Percentiles rank a stretch among this genome's conserved stretches.
Evolutionary conservation across 1,284 basidiomycete species (phyloP).

Genomic region (Anthracocystis walkeri): DNA sequence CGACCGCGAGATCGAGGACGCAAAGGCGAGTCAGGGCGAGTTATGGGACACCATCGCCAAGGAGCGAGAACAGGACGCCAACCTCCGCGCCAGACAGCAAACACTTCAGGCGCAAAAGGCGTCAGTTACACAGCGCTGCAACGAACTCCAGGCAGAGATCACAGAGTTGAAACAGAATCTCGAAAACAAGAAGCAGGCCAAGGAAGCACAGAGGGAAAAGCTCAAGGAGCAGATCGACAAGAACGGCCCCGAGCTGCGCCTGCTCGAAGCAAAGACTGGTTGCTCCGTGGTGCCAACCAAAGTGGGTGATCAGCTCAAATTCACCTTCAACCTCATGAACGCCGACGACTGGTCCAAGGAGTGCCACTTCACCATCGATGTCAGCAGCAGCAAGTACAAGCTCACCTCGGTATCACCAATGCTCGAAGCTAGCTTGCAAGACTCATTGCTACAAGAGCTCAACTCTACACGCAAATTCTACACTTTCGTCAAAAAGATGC

Average conservation of each 20-base stretch:
- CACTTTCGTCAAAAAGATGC: slow-evolving; percentile 57
- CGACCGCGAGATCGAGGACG: slow-evolving; percentile 57
- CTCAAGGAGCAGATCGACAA: slow-evolving; percentile 54
- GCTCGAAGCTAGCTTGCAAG: slow-evolving; percentile 34
- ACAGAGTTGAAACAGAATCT: slow-evolving; percentile 51
- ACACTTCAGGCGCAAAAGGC: slow-evolving; percentile 53
- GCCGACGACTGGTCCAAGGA: slow-evolving; percentile 53
- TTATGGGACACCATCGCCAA: slow-evolving; percentile 61
- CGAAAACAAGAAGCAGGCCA: slow-evolving; percentile 47
- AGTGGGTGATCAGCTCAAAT: slow-evolving; percentile 52
- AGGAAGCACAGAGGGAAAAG: slow-evolving; percentile 43
- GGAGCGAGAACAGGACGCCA: slow-evolving; percentile 56
- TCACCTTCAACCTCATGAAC: slow-evolving; percentile 55
- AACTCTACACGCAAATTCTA: slow-evolving; percentile 56
- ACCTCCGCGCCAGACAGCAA: slow-evolving; percentile 51
- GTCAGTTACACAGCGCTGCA: slow-evolving; percentile 53
- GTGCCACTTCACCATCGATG: slow-evolving; percentile 52
- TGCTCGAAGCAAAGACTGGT: slow-evolving; percentile 54
- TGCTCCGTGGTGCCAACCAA: slow-evolving; percentile 51
- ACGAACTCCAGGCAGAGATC: slow-evolving; percentile 54
- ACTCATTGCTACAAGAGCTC: slow-evolving; percentile 46
- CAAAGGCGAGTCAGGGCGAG: slow-evolving; percentile 54
- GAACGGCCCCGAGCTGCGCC: slow-evolving; percentile 57
- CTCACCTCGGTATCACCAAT: slow-evolving; percentile 41
- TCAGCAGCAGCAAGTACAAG: slow-evolving; percentile 47